Base-by-base conservation (phyloP, 1,284 basidiomycete genomes). In the Coniferiporia weirii region DNA sequence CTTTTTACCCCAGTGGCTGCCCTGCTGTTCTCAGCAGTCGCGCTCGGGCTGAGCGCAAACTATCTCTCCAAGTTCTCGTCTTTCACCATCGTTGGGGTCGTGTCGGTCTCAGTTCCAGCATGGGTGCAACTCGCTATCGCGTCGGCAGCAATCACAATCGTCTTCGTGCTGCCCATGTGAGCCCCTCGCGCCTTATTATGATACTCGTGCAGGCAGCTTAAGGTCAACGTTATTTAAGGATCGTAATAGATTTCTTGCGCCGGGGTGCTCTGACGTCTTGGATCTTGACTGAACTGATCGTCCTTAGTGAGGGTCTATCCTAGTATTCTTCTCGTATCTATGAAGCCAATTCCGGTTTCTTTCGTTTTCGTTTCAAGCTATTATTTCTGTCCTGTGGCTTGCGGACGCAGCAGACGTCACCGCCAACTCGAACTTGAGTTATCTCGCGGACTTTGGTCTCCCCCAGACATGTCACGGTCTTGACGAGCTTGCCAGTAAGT, bases 211-310 rank as follows among this genome's bases (percentile, higher is more conserved):
- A 3, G 3, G 5, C 3, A 27, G 22, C 40, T 54, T 13, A 34
- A 22, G 20, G 4, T 4, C 6, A 12, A 34, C 2, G 45, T 20
- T 17, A 20, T 17, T 34, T n/a, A 27, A 65, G 64, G 22, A 17
- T 63, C n/a, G 38, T 59, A 13, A 61, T 65, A 34, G 64, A 65
- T 46, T 50, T 59, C 9, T 9, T 63, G 2, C 58, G 64, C 9
- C 62, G 55, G 44, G 64, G 61, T 15, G 58, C 61, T 2, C 35
- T 65, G 19, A 61, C 61, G 10, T 61, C 59, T n/a, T 53, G 53
- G 50, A 52, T 64, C 13, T 19, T 57, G 44, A 54, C 61, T 17
- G 64, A 65, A 40, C 38, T 65, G 8, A 55, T 57, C 20, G 43
- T 52, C n/a, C 22, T 52, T 17, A 46, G 61, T 62, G 22, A 13